Base-by-base conservation (phyloP, 768 basidiomycete genomes). In the Naganishia antarctica region DNA sequence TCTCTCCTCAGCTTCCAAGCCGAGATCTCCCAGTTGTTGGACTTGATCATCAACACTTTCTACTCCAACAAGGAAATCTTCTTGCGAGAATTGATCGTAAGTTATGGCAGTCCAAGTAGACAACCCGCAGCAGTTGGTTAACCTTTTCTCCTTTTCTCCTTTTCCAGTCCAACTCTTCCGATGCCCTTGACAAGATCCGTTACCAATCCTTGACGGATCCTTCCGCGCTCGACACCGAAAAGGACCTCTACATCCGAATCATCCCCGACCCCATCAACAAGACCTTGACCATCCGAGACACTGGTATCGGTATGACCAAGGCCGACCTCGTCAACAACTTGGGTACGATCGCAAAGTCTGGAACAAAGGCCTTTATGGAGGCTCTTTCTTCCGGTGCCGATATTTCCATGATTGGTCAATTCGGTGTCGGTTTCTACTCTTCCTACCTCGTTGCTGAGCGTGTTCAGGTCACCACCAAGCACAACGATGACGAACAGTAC, bases 11-110 rank as follows among this genome's bases (percentile, higher is more conserved):
- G 48, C 49, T 47, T 53, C 48, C 91, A 97, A 80, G 94, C 94
- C 78, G 94, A 98, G 85, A 98, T 99, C 86, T 89, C 87, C 79
- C 96, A 98, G 81, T 84, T 97, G 73, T 84, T 98, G 70, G 94
- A 98, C 83, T 82, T 98, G 77, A 98, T 98, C 83, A 97, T 98
- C 85, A 97, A 97, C 84, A 97, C 94, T 68, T 98, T 98, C 87
- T 99, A 98, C 86, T 96, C 92, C 68, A 67, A 99, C 87, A 99
- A 99, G 84, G 94, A 97, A 82, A 98, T 99, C 80, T 98, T 98
- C 86, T 87, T 99, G 72, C 90, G 96, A 78, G 96, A 98, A 81
- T 68, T 98, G 71, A 97, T 79, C 61, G 68, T 69, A 43, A 71
- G 66, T 69, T 12, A 32, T 32, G 16, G 28, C 26, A n/a, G n/a